These are phyloP conservation scores for Oenanthe sinensis DNA, from an alignment of 129 eudicot genomes.

Conservation along the genomic window DNA sequence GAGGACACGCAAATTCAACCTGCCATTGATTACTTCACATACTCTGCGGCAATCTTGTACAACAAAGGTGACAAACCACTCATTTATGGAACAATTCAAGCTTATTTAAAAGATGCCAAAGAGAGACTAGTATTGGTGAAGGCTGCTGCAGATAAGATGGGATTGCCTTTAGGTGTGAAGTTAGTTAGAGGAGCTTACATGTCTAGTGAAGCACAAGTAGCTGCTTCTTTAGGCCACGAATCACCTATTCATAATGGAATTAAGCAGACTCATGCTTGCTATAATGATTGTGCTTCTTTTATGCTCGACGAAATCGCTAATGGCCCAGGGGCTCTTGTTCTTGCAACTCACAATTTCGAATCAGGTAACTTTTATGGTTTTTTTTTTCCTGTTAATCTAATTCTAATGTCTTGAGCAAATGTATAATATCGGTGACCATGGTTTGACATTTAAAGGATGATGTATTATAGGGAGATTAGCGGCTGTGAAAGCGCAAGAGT, in stretches of 20 bases:
- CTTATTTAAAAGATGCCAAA: constrained; percentile 75
- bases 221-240: constrained; percentile 45
- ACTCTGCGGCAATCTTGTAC: constrained; percentile 50
- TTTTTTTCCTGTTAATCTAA: background rate
- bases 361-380: constrained; percentile 58
- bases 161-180: constrained; percentile 79
- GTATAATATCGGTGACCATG: background rate
- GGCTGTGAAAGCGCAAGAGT: constrained; percentile 54
- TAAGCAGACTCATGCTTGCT: constrained; percentile 55
- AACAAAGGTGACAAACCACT: constrained; percentile 37
- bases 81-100: constrained; percentile 63
- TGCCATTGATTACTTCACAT: constrained; percentile 78
- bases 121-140: constrained; percentile 55
- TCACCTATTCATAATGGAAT: constrained; percentile 73
- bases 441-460: background rate
- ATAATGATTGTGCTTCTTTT: constrained; percentile 64
- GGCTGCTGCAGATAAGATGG: constrained; percentile 72
- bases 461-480: constrained; percentile 47
- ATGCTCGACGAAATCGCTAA: constrained; percentile 68
- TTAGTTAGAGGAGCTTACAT: constrained; percentile 92
- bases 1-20: constrained; percentile 88
- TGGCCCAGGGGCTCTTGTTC: constrained; percentile 62
- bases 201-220: constrained; percentile 57
- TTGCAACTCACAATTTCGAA: constrained; percentile 89
- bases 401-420: background rate